Conservation (phyloP, 805 yeast genomes). For the Kurtzmaniella fragi region DNA sequence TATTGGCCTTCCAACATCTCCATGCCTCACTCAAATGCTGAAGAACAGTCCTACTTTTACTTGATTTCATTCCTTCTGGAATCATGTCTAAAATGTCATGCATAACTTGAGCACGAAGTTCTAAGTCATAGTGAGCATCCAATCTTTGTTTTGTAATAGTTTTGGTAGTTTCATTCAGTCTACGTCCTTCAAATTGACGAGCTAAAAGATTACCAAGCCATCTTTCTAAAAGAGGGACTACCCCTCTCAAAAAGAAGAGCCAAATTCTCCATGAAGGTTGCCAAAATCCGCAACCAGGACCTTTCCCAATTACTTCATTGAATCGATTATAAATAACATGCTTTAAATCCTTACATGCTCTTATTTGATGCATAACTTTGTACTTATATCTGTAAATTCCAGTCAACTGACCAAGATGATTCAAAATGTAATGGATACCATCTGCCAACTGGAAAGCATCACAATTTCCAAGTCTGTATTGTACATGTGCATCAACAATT, state of each 20-base stretch:
- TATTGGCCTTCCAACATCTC: slow-evolving; percentile 99
- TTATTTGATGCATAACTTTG: slow-evolving; percentile 95
- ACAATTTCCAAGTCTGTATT: slow-evolving; percentile 80
- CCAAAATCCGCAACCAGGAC: slow-evolving; percentile 99
- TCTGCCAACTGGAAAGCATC: slow-evolving; percentile 95
- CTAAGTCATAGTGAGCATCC: slow-evolving; percentile 92
- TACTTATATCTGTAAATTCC: slow-evolving; percentile 97
- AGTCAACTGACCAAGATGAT: slow-evolving; percentile 92
- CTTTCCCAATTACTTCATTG: slow-evolving; percentile 85
- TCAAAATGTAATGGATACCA: slow-evolving; percentile 83
- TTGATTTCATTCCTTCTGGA: slow-evolving; percentile 88
- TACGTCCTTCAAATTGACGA: slow-evolving; percentile 94
- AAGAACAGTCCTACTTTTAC: slow-evolving; percentile 77
- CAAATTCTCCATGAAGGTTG: slow-evolving; percentile 98
- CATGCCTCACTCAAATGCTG: slow-evolving; percentile 98
- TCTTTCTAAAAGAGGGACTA: slow-evolving; percentile 83
- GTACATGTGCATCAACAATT: slow-evolving; percentile 90
- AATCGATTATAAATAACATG: slow-evolving; percentile 85
- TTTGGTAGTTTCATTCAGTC: slow-evolving; percentile 85
- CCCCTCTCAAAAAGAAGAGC: slow-evolving; percentile 88
- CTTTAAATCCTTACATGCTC: slow-evolving; percentile 92
- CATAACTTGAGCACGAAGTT: slow-evolving; percentile 89
- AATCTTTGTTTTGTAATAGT: slow-evolving; percentile 93
- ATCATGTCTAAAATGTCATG: slow-evolving; percentile 96
- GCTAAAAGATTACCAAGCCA: slow-evolving; percentile 92